These are phyloP conservation scores for Rhizoclosmatium sp. DNA, from an alignment of 192 early-diverging fungal species.

Conservation along the genomic window DNA sequence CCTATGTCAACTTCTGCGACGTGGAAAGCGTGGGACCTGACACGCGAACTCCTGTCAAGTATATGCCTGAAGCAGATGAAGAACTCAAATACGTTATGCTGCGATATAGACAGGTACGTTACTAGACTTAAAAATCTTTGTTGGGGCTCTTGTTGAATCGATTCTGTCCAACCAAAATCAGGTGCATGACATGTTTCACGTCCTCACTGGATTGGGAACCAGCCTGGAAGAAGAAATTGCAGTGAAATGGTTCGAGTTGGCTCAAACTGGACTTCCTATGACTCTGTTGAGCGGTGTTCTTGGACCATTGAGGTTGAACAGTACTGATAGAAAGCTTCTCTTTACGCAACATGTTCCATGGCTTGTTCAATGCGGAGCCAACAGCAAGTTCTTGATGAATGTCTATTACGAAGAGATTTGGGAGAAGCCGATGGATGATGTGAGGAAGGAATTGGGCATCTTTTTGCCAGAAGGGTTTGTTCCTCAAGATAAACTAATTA, in stretches of 20 bases:
- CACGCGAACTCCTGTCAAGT: constrained; percentile 82
- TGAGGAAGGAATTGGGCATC: constrained; percentile 16
- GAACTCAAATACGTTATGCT: constrained; percentile 94
- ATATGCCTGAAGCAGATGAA: constrained; percentile 76
- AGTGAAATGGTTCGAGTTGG: constrained; percentile 94
- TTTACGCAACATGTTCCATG: constrained; percentile 85
- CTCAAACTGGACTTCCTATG: constrained; percentile 91
- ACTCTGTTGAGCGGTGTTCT: constrained; percentile 80
- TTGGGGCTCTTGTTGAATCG: constrained; percentile 66
- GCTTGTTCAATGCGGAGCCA: constrained; percentile 85
- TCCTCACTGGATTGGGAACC: constrained; percentile 79
- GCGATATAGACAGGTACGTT: constrained; percentile 92
- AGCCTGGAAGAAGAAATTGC: constrained; percentile 91
- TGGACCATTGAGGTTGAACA: constrained; percentile 78
- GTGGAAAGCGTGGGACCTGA: constrained; percentile 82
- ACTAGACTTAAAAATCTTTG: constrained; percentile 74
- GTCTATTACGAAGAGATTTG: constrained; percentile 89
- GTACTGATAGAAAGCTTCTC: constrained; percentile 66
- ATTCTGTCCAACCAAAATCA: not conserved
- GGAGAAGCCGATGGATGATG: constrained; percentile 53
- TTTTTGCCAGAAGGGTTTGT: constrained; percentile 33
- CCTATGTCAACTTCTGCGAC: constrained; percentile 86
- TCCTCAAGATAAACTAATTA: constrained; percentile 21
- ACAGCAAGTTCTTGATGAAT: constrained; percentile 81
- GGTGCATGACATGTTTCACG: constrained; percentile 94